These are phyloP conservation scores for Penicillium psychrosexuale DNA, from an alignment of 2,329 filamentous ascomycete genomes.

Conservation along the genomic window DNA sequence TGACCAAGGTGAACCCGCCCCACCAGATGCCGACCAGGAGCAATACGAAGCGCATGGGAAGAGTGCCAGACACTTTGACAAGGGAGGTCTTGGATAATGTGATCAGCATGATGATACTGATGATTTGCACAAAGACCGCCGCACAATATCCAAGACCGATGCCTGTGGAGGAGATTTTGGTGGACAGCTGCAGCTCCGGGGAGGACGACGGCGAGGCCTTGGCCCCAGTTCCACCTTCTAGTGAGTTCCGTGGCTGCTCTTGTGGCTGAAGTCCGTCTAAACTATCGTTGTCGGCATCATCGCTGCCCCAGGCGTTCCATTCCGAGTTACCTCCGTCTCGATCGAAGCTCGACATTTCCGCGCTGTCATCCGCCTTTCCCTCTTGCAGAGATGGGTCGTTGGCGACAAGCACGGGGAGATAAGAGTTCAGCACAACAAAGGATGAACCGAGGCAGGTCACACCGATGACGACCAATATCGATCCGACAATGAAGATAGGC, in stretches of 20 bases:
- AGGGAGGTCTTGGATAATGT: slow-evolving; percentile 38
- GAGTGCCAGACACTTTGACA: slow-evolving; percentile 64
- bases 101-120: slow-evolving; percentile 72
- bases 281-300: slow-evolving; percentile 20
- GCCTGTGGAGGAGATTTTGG: slow-evolving; percentile 80
- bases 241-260: background rate
- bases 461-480: slow-evolving; percentile 75
- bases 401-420: slow-evolving; percentile 79
- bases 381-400: slow-evolving; percentile 62
- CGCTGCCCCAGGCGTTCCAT: slow-evolving; percentile 16
- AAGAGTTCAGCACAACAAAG: slow-evolving; percentile 89
- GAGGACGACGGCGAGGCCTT: slow-evolving; percentile 32
- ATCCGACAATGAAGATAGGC: slow-evolving; percentile 72
- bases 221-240: slow-evolving; percentile 8
- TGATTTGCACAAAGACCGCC: slow-evolving; percentile 75
- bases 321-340: slow-evolving; percentile 14
- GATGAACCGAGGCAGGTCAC: slow-evolving; percentile 89
- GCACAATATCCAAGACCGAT: slow-evolving; percentile 87
- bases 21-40: slow-evolving; percentile 85
- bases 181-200: slow-evolving; percentile 74
- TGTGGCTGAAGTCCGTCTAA: slow-evolving; percentile 12
- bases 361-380: slow-evolving; percentile 16
- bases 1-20: slow-evolving; percentile 79
- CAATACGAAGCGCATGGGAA: slow-evolving; percentile 76
- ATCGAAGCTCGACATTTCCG: slow-evolving; percentile 27